These are phyloP conservation scores for Lachancea fermentati DNA, from an alignment of 805 yeast genomes.

Conservation along the genomic window DNA sequence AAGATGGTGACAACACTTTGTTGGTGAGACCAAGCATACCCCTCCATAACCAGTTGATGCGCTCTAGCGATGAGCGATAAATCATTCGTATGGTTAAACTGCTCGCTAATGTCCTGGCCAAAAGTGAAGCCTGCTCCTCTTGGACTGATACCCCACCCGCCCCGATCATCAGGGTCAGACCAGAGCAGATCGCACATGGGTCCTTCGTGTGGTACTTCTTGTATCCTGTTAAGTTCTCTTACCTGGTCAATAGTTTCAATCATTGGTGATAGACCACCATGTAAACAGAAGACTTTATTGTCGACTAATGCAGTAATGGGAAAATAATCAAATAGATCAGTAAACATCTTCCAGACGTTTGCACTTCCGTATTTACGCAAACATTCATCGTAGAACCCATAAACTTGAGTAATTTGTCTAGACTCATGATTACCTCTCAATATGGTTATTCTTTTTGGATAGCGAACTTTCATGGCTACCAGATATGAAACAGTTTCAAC, in stretches of 20 bases:
- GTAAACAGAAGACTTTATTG: conserved; percentile 83
- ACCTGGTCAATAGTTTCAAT: conserved; percentile 91
- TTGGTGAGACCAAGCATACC: conserved; percentile 91
- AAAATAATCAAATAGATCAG: conserved; percentile 87
- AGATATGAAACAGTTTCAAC: conserved; percentile 87
- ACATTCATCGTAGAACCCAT: conserved; percentile 94
- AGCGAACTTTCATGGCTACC: conserved; percentile 88
- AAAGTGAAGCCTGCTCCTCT: conserved; percentile 98
- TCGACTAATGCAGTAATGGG: conserved; percentile 92
- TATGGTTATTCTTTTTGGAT: conserved; percentile 85
- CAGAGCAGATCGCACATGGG: conserved; percentile 95
- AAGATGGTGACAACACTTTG: conserved; percentile 91
- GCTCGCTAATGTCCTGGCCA: conserved; percentile 92
- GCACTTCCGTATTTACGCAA: conserved; percentile 89
- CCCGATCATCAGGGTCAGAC: conserved; percentile 97
- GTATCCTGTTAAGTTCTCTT: conserved; percentile 82
- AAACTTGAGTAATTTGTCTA: conserved; percentile 93
- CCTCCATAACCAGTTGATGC: conserved; percentile 97
- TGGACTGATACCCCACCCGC: conserved; percentile 97
- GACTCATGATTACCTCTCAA: conserved; percentile 94
- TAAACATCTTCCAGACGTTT: conserved; percentile 87
- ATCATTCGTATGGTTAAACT: conserved; percentile 87
- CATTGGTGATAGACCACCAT: conserved; percentile 94
- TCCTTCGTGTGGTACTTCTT: conserved; percentile 96
- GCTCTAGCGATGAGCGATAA: conserved; percentile 86